Conservation (phyloP, 805 yeast species). For the Suhomyces canberraensis region DNA sequence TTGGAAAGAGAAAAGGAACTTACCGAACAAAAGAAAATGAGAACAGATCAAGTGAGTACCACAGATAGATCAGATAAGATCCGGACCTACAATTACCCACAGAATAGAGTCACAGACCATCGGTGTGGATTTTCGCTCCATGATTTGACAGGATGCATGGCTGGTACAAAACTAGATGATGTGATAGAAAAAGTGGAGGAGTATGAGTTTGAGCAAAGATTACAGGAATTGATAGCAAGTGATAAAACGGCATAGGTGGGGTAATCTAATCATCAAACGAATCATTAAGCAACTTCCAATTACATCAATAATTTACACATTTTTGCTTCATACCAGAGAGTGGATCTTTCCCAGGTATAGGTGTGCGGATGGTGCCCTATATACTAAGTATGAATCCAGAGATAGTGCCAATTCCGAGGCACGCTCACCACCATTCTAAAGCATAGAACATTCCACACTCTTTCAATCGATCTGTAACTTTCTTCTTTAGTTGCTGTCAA, state of each 20-base stretch:
- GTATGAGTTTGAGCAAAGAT: constrained; percentile 36
- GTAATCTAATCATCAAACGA: too few species aligned
- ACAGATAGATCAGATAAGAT: constrained; percentile 92
- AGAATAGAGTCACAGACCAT: constrained; percentile 91
- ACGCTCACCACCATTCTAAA: too few species aligned
- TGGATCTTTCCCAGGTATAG: too few species aligned
- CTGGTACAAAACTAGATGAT: constrained; percentile 33
- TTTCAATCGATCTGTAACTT: too few species aligned
- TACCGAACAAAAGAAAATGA: constrained; percentile 58
- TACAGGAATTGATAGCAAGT: constrained; percentile 18
- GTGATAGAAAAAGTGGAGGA: constrained; percentile 36
- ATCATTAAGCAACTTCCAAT: too few species aligned
- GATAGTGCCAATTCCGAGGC: too few species aligned
- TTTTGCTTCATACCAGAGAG: too few species aligned
- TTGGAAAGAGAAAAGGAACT: constrained; percentile 63
- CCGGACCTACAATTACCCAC: constrained; percentile 90
- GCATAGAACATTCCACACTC: too few species aligned
- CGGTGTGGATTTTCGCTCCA: constrained; percentile 79
- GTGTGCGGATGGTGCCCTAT: too few species aligned
- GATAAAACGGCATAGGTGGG: not conserved
- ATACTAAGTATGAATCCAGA: too few species aligned
- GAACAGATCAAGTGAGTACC: constrained; percentile 81
- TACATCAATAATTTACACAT: too few species aligned
- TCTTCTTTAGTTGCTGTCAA: too few species aligned
- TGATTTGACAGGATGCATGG: constrained; percentile 53